Evolutionary conservation across 495 filamentous ascomycete species (phyloP), one percentile per base, ranked within the genome.

Genomic region (Darksidea phi): DNA sequence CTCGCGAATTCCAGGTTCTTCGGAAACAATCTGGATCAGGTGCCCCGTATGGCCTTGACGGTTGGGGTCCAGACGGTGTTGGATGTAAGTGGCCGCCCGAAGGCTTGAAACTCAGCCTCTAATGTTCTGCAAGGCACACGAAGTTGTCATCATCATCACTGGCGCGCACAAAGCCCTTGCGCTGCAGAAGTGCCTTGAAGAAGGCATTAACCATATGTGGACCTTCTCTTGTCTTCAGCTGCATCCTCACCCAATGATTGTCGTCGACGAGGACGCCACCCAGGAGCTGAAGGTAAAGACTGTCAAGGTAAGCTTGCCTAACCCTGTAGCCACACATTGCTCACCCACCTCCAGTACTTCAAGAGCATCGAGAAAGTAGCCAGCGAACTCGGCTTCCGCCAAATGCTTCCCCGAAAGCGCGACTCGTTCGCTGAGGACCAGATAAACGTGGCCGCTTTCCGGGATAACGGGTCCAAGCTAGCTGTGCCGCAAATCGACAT

Each of bases 171-270:
- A 93, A 72, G 84, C 90, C 0, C 76, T 88, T 6, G 89, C 90
- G n/a, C 72, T 93, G 58, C 86, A 92, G 67, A 85, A 84, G 60
- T 90, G 88, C 64, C 84, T 95, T 28, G 90, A 95, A 70, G 85
- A 85, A 26, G 88, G 87, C 7, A 82, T 95, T 42, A 91, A 90
- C 69, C 88, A 93, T 76, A 92, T 92, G 89, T 93, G 88, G 88
- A 93, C 90, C 0, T 79, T 91, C 8, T 91, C 88, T 6, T 83
- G 82, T 25, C 77, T 95, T 57, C 90, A 95, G 72, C 68, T 93
- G 63, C 90, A 93, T 68, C 87, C 83, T 4, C 85, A 91, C 67
- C 83, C 88, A 18, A 79, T 93, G 78, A 82, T 93, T 34, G 88
- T 93, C 2, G 89, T 88, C 46, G 90, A 95, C 64, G 88, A 91